Conservation (phyloP, 768 basidiomycete genomes). For the Termitomyces bulborhizus region DNA sequence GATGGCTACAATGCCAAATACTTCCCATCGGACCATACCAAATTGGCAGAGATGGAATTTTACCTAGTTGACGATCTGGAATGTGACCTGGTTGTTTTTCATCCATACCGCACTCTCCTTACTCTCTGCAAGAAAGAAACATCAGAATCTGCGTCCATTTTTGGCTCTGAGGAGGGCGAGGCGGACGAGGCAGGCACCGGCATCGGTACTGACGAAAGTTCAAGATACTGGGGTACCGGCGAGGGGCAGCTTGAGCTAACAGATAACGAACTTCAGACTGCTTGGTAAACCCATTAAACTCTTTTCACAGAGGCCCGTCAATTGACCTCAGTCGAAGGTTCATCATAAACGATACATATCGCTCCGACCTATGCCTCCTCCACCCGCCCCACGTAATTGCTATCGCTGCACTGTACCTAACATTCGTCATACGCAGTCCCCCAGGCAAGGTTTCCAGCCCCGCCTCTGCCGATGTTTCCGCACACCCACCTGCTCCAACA, state of each 20-base stretch:
- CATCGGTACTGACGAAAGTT: slow-evolving; percentile 42
- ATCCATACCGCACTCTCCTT: slow-evolving; percentile 88
- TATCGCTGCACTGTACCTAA: slow-evolving; percentile 86
- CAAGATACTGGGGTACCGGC: slow-evolving; percentile 75
- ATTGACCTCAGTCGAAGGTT: slow-evolving; percentile 49
- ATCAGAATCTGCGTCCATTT: slow-evolving; percentile 28
- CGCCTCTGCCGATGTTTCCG: slow-evolving; percentile 17
- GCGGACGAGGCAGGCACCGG: slow-evolving; percentile 53
- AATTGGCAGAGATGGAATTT: slow-evolving; percentile 98
- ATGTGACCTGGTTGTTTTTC: slow-evolving; percentile 89
- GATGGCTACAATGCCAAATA: slow-evolving; percentile 68
- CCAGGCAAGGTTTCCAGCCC: slow-evolving; percentile 35
- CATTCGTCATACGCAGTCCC: slow-evolving; percentile 66
- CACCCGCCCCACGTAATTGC: slow-evolving; percentile 96
- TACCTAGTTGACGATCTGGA: slow-evolving; percentile 96
- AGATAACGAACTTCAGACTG: slow-evolving; percentile 77
- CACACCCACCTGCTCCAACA: slow-evolving; percentile 12
- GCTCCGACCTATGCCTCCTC: slow-evolving; percentile 88
- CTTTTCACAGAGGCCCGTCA: background rate
- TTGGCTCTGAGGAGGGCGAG: slow-evolving; percentile 40
- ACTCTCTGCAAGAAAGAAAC: slow-evolving; percentile 66
- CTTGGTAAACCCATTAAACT: slow-evolving; percentile 56
- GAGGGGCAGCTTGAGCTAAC: slow-evolving; percentile 73
- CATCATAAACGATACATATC: slow-evolving; percentile 93
- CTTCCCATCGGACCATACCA: slow-evolving; percentile 86